Evolutionary conservation across 352 stramenopile genomes (phyloP).

Genomic region (Phytophthora macrochlamydospora): DNA sequence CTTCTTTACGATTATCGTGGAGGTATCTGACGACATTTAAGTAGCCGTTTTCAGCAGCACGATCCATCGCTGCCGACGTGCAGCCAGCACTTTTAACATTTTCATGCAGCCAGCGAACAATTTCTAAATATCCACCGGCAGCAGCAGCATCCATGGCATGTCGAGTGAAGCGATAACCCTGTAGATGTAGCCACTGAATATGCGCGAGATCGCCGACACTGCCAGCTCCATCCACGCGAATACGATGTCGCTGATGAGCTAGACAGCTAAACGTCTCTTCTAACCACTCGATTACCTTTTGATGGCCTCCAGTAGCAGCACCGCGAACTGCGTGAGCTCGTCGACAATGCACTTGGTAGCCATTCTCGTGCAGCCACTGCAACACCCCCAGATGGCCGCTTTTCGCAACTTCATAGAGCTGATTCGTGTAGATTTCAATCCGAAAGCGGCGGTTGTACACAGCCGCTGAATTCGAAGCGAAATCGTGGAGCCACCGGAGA

Average conservation of each 20-base stretch:
- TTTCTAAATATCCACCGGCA: slow-evolving; percentile 23
- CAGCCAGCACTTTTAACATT: slow-evolving; percentile 20
- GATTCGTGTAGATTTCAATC: slow-evolving; percentile 34
- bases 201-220: slow-evolving; percentile 35
- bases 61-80: slow-evolving; percentile 38
- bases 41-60: slow-evolving; percentile 32
- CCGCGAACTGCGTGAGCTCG: slow-evolving; percentile 37
- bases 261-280: slow-evolving; percentile 26
- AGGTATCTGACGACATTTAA: slow-evolving; percentile 37
- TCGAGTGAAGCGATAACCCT: slow-evolving; percentile 34
- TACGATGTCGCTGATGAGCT: slow-evolving; percentile 29
- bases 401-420: slow-evolving; percentile 31
- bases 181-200: slow-evolving; percentile 35
- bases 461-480: slow-evolving; percentile 14
- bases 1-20: slow-evolving; percentile 43
- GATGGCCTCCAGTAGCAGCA: slow-evolving; percentile 25
- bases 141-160: slow-evolving; percentile 35
- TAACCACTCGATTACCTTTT: slow-evolving; percentile 36
- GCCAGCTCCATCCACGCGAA: slow-evolving; percentile 38
- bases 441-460: slow-evolving; percentile 25
- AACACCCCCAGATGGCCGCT: slow-evolving; percentile 34
- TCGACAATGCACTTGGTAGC: slow-evolving; percentile 35
- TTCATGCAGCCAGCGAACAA: slow-evolving; percentile 38
- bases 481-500: slow-evolving; percentile 42
- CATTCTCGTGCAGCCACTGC: slow-evolving; percentile 32